Evolutionary conservation across 2,329 filamentous ascomycete genomes (phyloP).

Genomic region (Pseudogymnoascus sp.): DNA sequence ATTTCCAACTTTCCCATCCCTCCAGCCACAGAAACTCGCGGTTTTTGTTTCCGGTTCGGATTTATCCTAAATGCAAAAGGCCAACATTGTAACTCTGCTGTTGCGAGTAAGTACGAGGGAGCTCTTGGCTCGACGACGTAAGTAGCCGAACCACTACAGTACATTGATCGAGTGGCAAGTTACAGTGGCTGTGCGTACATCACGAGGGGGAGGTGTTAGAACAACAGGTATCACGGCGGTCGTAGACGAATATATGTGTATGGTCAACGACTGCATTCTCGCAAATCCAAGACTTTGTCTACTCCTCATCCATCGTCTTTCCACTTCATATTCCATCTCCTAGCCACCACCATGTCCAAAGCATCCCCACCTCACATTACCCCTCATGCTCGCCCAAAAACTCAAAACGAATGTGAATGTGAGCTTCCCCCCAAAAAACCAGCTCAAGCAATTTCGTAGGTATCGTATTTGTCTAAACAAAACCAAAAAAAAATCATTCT

Average conservation of each 20-base stretch:
- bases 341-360: background rate
- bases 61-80: background rate
- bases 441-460: slow-evolving; percentile 3
- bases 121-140: too few relatives aligned
- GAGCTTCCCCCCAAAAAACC: background rate
- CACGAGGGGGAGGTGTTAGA: background rate
- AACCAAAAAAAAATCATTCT: background rate
- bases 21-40: background rate
- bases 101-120: background rate
- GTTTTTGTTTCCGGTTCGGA: background rate
- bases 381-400: background rate
- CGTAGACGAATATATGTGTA: background rate
- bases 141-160: too few relatives aligned
- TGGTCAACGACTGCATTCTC: slow-evolving; percentile 3
- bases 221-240: too few relatives aligned
- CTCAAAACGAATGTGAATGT: background rate
- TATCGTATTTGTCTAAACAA: background rate
- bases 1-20: background rate
- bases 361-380: background rate
- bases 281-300: slow-evolving; percentile 6
- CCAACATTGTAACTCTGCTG: background rate
- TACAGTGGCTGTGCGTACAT: background rate
- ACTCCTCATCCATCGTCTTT: background rate
- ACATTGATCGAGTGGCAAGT: background rate
- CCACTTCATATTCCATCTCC: background rate